phyloP scores from a whole-genome alignment of 768 basidiomycete genomes.

The Phanerochaete carnosa region DNA sequence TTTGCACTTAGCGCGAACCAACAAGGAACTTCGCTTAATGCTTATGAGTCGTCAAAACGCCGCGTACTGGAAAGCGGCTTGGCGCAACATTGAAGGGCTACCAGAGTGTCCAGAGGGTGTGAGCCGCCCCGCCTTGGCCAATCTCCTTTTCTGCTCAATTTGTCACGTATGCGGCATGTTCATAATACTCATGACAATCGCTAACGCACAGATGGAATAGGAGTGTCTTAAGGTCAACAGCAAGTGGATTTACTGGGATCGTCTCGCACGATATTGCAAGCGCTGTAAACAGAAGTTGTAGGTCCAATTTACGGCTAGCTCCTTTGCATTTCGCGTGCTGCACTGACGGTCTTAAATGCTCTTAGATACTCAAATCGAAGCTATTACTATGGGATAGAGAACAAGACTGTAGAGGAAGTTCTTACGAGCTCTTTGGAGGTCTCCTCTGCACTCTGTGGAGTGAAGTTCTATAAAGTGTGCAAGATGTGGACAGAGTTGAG shows the following conservation, averaged over 20 bases:
- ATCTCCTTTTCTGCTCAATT: neutral
- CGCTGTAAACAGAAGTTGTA: neutral
- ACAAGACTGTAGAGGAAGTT: too few relatives aligned
- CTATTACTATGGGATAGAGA: too few relatives aligned
- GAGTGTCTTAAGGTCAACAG: neutral
- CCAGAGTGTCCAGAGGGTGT: conserved; percentile 1
- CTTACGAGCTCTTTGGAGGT: neutral
- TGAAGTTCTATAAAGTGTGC: neutral
- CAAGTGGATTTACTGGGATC: neutral
- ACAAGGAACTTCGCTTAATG: neutral
- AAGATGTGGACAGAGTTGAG: too few relatives aligned
- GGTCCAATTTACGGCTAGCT: neutral
- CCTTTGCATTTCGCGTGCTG: too few relatives aligned
- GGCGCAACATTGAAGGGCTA: conserved; percentile 2
- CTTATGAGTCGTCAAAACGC: neutral
- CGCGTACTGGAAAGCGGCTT: conserved; percentile 2
- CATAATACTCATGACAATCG: neutral
- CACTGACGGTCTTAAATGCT: too few relatives aligned
- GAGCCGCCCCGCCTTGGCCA: conserved; percentile 11
- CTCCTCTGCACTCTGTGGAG: neutral
- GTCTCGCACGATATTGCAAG: neutral
- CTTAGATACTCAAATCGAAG: too few relatives aligned
- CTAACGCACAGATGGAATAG: neutral
- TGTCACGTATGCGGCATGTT: conserved; percentile 6
- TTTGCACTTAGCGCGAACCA: conserved; percentile 7